phyloP scores from a whole-genome alignment of 345 rosid species.

The Odontarrhena argentea region DNA sequence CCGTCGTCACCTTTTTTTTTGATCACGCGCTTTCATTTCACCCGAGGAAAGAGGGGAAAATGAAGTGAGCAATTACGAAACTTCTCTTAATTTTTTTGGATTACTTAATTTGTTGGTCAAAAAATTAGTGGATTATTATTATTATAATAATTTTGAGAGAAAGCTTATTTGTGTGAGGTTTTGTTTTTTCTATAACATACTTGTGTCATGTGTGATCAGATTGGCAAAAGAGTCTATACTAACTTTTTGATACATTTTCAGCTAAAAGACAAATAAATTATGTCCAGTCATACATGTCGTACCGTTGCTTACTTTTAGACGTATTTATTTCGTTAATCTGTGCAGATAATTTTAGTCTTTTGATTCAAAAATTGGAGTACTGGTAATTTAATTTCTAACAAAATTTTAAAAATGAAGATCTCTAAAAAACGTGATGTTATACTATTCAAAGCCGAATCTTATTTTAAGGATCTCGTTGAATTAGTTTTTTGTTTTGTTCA shows the following conservation, averaged over 20 bases:
- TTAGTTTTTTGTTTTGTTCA: constrained; percentile 11
- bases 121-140: not conserved
- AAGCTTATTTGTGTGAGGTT: not conserved
- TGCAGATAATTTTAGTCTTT: not conserved
- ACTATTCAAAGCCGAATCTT: not conserved
- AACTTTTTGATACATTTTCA: not conserved
- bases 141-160: not conserved
- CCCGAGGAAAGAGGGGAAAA: not conserved
- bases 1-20: constrained; percentile 19
- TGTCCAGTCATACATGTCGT: not conserved
- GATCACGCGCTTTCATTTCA: constrained; percentile 29
- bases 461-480: not conserved
- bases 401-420: not conserved
- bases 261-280: not conserved
- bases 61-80: not conserved
- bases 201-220: not conserved
- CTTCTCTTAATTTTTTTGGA: not conserved
- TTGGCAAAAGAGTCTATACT: constrained; percentile 1
- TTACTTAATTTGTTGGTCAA: not conserved
- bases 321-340: not conserved
- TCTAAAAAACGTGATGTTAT: not conserved
- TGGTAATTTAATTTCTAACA: not conserved
- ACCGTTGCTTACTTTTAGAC: not conserved
- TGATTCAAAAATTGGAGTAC: not conserved
- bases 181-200: not conserved